phyloP scores from a whole-genome alignment of 805 yeast species.

The Saturnispora bothae region DNA sequence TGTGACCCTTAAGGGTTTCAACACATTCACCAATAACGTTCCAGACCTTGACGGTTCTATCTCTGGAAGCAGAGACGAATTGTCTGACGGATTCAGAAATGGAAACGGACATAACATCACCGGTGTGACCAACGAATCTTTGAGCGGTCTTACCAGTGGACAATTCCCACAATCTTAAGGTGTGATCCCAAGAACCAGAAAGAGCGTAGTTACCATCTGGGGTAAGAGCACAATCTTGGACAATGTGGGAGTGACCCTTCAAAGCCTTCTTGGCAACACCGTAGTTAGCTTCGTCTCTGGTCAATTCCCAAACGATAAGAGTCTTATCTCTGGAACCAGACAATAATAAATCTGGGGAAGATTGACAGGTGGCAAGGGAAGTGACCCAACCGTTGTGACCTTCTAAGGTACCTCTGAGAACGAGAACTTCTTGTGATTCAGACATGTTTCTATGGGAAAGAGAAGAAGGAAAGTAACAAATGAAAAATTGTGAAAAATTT shows the following conservation, averaged over 20 bases:
- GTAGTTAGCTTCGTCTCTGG: constrained; percentile 91
- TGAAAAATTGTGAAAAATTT: background rate
- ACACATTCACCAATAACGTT: constrained; percentile 96
- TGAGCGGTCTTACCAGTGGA: constrained; percentile 86
- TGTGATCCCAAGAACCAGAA: constrained; percentile 99
- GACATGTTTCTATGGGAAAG: constrained; percentile 37
- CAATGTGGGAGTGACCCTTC: constrained; percentile 98
- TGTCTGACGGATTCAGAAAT: constrained; percentile 94
- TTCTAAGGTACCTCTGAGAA: constrained; percentile 99
- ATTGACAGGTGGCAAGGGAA: constrained; percentile 93
- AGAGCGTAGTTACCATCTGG: constrained; percentile 96
- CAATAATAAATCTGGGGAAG: constrained; percentile 94
- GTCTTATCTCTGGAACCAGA: constrained; percentile 99
- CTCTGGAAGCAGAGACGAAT: constrained; percentile 98
- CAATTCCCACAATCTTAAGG: constrained; percentile 97
- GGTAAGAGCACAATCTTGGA: constrained; percentile 94
- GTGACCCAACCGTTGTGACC: constrained; percentile 97
- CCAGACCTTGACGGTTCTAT: constrained; percentile 98
- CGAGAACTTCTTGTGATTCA: constrained; percentile 84
- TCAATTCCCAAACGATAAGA: constrained; percentile 94
- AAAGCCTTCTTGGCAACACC: constrained; percentile 98
- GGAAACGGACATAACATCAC: constrained; percentile 95
- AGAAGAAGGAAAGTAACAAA: background rate
- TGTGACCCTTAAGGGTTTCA: constrained; percentile 89
- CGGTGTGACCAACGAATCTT: constrained; percentile 96